A percentile compares a stretch with the other conserved stretches of the same genome.
These are phyloP conservation scores for Cordyceps javanica DNA, from an alignment of 2,329 filamentous ascomycete genomes.

Conservation along the genomic window DNA sequence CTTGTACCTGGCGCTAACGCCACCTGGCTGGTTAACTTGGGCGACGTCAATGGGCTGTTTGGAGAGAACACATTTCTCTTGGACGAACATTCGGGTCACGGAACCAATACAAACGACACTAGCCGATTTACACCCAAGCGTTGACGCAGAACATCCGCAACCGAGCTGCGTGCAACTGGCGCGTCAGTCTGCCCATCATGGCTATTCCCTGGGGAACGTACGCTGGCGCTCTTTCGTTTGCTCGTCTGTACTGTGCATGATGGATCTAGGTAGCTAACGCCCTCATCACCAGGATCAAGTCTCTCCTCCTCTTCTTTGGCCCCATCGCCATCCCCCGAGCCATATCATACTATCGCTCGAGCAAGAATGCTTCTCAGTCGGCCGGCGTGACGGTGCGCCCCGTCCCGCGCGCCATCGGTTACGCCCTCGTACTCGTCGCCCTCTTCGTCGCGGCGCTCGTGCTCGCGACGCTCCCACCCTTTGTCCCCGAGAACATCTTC, in stretches of 20 bases:
- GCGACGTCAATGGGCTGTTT: background rate
- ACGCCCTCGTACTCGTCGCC: slow-evolving; percentile 56
- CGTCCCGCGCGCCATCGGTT: slow-evolving; percentile 45
- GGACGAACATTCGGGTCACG: background rate
- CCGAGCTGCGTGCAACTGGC: background rate
- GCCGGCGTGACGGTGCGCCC: slow-evolving; percentile 47
- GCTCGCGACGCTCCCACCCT: slow-evolving; percentile 57
- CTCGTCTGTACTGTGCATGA: background rate
- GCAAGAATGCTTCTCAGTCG: slow-evolving; percentile 34
- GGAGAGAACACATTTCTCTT: background rate
- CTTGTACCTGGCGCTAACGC: slow-evolving; percentile 2
- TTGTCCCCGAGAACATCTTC: slow-evolving; percentile 80
- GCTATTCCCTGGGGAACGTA: slow-evolving; percentile 16
- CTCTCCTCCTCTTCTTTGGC: slow-evolving; percentile 57
- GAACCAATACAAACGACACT: background rate
- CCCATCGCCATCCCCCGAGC: slow-evolving; percentile 64
- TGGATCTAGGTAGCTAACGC: background rate
- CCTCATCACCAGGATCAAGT: slow-evolving; percentile 38
- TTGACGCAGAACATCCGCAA: background rate
- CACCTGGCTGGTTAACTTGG: slow-evolving; percentile 7
- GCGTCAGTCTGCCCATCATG: slow-evolving; percentile 9
- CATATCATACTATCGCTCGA: slow-evolving; percentile 57
- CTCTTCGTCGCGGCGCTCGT: slow-evolving; percentile 39
- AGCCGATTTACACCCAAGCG: too few species aligned
- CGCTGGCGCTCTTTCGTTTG: background rate